Base-by-base conservation (phyloP, 495 filamentous ascomycete genomes). In the Penicillium simplicissimum region DNA sequence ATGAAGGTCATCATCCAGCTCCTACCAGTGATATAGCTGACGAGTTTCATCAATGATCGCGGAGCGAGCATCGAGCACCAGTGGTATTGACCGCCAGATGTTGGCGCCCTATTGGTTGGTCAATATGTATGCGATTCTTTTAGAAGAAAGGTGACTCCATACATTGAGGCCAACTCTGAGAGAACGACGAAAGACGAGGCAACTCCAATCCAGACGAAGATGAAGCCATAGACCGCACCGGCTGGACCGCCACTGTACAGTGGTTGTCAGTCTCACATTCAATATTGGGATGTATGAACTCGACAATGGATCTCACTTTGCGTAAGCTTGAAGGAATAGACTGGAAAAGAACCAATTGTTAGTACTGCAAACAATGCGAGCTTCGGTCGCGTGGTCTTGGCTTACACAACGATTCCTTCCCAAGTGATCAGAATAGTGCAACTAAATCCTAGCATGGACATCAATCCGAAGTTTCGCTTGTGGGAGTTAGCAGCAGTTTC, bases 51-150 rank as follows among this genome's bases (percentile, higher is more conserved):
- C 35, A 54, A 55, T 13, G 58, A 63, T 14, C 52, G 61, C 3
- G 81, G 76, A 1, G 82, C 79, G n/a, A 84, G 66, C 72, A 82
- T 81, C 1, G 78, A 77, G 10, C 75, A 75, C 82, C 81, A 84
- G 58, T 84, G 81, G 49, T 84, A 84, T 60, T 84, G 82, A 2
- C 82, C 81, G 10, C 78, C 79, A 6, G 74, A 75, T 2, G 78
- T 83, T 1, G 81, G 81, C 34, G 81, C 81, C 79, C 76, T 78
- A 28, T 31, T 10, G 4, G n/a, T 35, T 14, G 9, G 23, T 14
- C n/a, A 21, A 23, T 54, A 34, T 1, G 11, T 54, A 34, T 1
- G 11, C 17, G 5, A n/a, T 8, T 10, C 28, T 15, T 15, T 13
- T 15, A 1, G 45, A 17, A 17, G n/a, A n/a, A n/a, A 15, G 1